Evolutionary conservation across 371 early-diverging fungal genomes (phyloP), one percentile per base, ranked within the genome.

Genomic region (Apophysomyces ossiformis): DNA sequence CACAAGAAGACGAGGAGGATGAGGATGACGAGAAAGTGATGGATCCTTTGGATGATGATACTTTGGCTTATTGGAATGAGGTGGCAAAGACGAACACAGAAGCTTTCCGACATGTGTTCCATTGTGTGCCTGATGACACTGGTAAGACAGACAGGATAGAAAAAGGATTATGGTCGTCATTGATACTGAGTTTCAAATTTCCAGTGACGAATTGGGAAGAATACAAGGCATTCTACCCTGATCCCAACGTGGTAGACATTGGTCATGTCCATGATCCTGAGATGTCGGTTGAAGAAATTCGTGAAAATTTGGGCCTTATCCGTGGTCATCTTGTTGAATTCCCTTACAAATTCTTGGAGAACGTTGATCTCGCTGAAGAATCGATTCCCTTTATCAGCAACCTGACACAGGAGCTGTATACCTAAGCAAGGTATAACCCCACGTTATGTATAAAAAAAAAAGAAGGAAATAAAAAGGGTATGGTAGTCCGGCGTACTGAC

Each of bases 271-370:
- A 64, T 18, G 76, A 82, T 54, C 72, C 75, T 36, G 70, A 78
- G 11, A 76, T 85, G 80, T 66, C 79, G 21, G 79, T 80, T 32
- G 75, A 79, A 9, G 72, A 75, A 36, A 74, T 85, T n/a, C 72
- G 84, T 63, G 76, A 77, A 45, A 69, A 73, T 11, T 71, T 92
- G 38, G 62, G 75, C 54, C 64, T 67, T 11, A 74, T 92, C 45
- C 78, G 81, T 16, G 92, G 92, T 41, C 89, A 92, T 63, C 60
- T 89, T 68, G 94, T 95, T 36, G 87, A 87, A 57, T 92, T 93
- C 76, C 93, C 95, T 43, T 78, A 85, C 36, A 76, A 86, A 58
- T 95, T 95, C 72, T 78, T 94, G 73, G 75, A 85, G 47, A 64
- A 88, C 12, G 90, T 80, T 36, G 81, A 84, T 65, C 71, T 82